Conservation (phyloP, 1,139 yeast genomes). For the Taphrina communis region DNA sequence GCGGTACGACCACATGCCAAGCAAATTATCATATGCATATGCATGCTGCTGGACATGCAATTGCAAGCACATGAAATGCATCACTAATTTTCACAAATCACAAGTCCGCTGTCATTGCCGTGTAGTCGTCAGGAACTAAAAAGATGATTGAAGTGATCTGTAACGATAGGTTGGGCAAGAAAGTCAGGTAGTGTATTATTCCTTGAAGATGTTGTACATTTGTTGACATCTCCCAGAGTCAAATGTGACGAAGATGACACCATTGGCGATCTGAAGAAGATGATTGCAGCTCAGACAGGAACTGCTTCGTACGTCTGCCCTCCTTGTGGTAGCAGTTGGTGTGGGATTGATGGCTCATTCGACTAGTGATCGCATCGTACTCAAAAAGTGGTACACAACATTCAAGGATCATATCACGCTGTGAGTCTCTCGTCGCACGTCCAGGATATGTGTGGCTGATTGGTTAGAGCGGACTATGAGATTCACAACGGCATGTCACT, state of each 20-base stretch:
- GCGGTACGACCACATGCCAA: constrained; percentile 1
- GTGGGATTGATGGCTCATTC: not conserved
- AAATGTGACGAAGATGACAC: constrained; percentile 79
- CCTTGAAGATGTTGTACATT: not conserved
- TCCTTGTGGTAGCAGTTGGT: no score
- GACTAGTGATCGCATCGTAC: constrained; percentile 18
- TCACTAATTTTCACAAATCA: no score
- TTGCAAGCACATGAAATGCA: no score
- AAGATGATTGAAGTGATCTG: constrained; percentile 36
- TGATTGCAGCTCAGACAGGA: constrained; percentile 82
- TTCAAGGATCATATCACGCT: constrained; percentile 87
- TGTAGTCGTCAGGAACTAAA: no score
- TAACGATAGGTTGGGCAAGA: constrained; percentile 72
- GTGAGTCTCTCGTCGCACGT: not conserved
- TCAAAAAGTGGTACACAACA: constrained; percentile 59
- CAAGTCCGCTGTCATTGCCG: not conserved
- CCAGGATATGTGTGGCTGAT: not conserved
- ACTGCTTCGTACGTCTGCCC: constrained; percentile 54
- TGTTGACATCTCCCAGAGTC: constrained; percentile 13
- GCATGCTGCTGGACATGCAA: no score
- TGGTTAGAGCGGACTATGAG: constrained; percentile 74
- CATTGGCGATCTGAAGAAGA: constrained; percentile 88
- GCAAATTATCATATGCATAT: no score
- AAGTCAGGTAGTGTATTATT: constrained; percentile 70
- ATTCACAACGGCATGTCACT: constrained; percentile 86